A percentile compares a stretch with the other conserved stretches of the same genome.
phyloP scores from a whole-genome alignment of 345 rosid species.

The Crucihimalaya himalaica region DNA sequence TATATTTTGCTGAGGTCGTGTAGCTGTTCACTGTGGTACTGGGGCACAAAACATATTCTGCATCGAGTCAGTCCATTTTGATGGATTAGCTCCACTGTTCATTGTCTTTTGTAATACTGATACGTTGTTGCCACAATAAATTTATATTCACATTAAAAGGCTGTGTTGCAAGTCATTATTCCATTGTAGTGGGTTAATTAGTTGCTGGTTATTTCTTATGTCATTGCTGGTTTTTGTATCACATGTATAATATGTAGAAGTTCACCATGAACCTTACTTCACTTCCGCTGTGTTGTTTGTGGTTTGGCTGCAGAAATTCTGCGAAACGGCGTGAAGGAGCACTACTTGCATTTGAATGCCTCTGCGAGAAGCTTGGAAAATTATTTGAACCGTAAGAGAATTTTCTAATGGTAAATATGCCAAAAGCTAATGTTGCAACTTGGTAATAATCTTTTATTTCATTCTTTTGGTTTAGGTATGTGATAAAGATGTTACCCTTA shows the following conservation, averaged over 20 bases:
- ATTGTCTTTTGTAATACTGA: not conserved
- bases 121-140: not conserved
- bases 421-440: constrained; percentile 15
- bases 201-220: constrained; percentile 11
- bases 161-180: not conserved
- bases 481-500: constrained; percentile 89
- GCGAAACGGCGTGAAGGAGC: constrained; percentile 97
- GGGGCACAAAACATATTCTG: not conserved
- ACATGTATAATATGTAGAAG: constrained; percentile 9
- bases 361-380: constrained; percentile 91
- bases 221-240: not conserved
- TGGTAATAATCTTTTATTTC: constrained; percentile 1
- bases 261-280: not conserved
- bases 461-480: constrained; percentile 62
- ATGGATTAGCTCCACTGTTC: not conserved
- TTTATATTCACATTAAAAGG: constrained; percentile 7
- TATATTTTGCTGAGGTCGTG: not conserved
- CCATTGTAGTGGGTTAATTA: not conserved
- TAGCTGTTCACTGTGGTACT: not conserved
- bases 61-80: not conserved
- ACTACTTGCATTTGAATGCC: constrained; percentile 91
- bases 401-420: constrained; percentile 1
- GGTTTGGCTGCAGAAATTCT: constrained; percentile 57
- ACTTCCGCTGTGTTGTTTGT: constrained; percentile 15
- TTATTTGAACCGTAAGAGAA: constrained; percentile 91